These are phyloP conservation scores for Astragalus membranaceus DNA, from an alignment of 306 rosid genomes.

Conservation along the genomic window DNA sequence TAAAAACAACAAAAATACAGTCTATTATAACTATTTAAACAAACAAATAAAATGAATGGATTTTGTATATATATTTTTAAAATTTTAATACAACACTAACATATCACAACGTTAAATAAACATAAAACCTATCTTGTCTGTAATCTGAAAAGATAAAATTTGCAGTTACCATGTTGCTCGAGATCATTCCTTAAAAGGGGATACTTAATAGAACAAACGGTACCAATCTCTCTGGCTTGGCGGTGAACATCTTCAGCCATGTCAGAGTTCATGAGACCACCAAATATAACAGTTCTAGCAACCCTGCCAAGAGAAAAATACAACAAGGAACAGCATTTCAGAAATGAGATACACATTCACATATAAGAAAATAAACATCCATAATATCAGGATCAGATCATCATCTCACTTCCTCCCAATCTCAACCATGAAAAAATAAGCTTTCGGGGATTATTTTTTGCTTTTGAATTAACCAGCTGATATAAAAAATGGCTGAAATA, in stretches of 20 bases:
- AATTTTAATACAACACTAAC: neutral
- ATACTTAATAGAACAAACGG: conserved; percentile 63
- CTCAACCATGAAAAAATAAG: neutral
- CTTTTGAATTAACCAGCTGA: neutral
- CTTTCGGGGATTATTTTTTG: neutral
- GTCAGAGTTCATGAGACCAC: conserved; percentile 63
- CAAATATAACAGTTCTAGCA: conserved; percentile 85
- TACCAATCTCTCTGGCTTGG: conserved; percentile 60
- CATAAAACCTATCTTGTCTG: neutral
- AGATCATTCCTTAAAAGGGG: conserved; percentile 78
- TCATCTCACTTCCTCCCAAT: conserved; percentile 11
- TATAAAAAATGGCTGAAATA: neutral
- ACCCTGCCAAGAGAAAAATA: conserved; percentile 49
- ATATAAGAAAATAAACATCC: no score
- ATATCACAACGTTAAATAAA: neutral
- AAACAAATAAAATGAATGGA: neutral
- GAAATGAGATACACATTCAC: neutral
- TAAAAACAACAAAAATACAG: neutral
- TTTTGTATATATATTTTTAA: neutral
- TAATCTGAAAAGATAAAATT: conserved; percentile 1
- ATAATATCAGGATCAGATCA: neutral
- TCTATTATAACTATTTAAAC: neutral
- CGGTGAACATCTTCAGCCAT: conserved; percentile 75
- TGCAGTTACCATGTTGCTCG: conserved; percentile 55
- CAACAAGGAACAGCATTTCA: conserved; percentile 9